Conservation (phyloP, 2,329 filamentous ascomycete genomes). For the Dendrostoma leiphaemia region DNA sequence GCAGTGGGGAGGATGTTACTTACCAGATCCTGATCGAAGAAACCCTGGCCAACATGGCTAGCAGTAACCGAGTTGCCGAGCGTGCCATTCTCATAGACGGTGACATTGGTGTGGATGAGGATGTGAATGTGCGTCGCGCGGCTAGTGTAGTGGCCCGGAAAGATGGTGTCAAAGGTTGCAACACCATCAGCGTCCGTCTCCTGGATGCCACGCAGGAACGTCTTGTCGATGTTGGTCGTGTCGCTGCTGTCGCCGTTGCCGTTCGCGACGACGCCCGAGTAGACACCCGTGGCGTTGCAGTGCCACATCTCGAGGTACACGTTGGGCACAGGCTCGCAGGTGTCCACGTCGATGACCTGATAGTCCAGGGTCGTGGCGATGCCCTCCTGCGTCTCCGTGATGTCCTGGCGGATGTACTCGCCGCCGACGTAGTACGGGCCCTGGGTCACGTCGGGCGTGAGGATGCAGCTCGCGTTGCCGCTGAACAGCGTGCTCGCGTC, state of each 20-base stretch:
- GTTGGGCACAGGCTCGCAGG: slow-evolving; percentile 48
- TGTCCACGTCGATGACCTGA: slow-evolving; percentile 45
- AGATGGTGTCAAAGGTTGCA: slow-evolving; percentile 37
- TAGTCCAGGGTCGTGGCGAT: slow-evolving; percentile 2
- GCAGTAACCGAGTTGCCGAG: slow-evolving; percentile 28
- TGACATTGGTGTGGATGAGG: slow-evolving; percentile 29
- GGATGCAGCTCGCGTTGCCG: slow-evolving; percentile 40
- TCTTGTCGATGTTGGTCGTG: slow-evolving; percentile 36
- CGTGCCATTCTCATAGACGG: slow-evolving; percentile 40
- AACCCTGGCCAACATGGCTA: slow-evolving; percentile 28
- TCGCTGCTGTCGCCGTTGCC: slow-evolving; percentile 38
- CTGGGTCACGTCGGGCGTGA: slow-evolving; percentile 45
- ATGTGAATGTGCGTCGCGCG: slow-evolving; percentile 46
- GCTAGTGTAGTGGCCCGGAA: slow-evolving; percentile 45
- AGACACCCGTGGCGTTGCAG: slow-evolving; percentile 39
- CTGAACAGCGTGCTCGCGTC: slow-evolving; percentile 32
- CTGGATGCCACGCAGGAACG: slow-evolving; percentile 41
- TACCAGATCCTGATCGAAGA: slow-evolving; percentile 29
- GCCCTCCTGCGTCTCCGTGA: slow-evolving; percentile 41
- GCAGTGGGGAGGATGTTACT: too few relatives aligned
- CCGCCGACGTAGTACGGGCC: slow-evolving; percentile 52
- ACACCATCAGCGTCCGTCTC: slow-evolving; percentile 37
- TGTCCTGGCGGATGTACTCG: slow-evolving; percentile 47
- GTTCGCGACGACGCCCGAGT: slow-evolving; percentile 32
- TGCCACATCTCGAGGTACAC: slow-evolving; percentile 54